A percentile compares a stretch with the other conserved stretches of the same genome.
These are phyloP conservation scores for Pistacia integerrima DNA, from an alignment of 345 rosid species.

Conservation along the genomic window DNA sequence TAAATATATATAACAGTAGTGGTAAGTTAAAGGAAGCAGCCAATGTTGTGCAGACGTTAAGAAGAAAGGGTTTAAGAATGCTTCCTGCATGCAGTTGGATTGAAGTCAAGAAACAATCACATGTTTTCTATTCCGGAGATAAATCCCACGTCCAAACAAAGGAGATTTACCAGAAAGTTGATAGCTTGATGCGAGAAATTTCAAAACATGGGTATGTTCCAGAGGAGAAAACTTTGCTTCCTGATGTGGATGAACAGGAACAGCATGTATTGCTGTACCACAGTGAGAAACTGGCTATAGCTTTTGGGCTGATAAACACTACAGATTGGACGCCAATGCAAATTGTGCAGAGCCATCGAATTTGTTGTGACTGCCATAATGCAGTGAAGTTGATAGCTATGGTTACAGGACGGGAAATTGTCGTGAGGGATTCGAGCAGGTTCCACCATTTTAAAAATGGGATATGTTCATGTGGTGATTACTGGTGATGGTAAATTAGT, in stretches of 20 bases:
- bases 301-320: conserved; percentile 71
- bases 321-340: conserved; percentile 59
- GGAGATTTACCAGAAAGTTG: conserved; percentile 66
- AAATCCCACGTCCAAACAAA: conserved; percentile 49
- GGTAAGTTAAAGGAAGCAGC: conserved; percentile 77
- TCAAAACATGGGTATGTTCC: conserved; percentile 52
- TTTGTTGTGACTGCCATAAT: conserved; percentile 73
- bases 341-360: conserved; percentile 80
- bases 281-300: conserved; percentile 83
- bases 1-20: conserved; percentile 69
- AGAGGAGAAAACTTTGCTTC: conserved; percentile 50
- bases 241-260: conserved; percentile 76
- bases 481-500: conserved; percentile 60
- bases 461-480: conserved; percentile 83
- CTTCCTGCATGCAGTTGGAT: conserved; percentile 82
- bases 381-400: conserved; percentile 65
- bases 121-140: conserved; percentile 70
- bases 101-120: conserved; percentile 54
- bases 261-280: conserved; percentile 47
- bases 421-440: conserved; percentile 75
- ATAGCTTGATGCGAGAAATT: conserved; percentile 60
- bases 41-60: conserved; percentile 58
- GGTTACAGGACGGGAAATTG: conserved; percentile 60
- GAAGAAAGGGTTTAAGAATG: conserved; percentile 75
- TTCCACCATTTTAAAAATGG: conserved; percentile 83